phyloP scores from a whole-genome alignment of 768 basidiomycete species.

The Mycena belliarum region DNA sequence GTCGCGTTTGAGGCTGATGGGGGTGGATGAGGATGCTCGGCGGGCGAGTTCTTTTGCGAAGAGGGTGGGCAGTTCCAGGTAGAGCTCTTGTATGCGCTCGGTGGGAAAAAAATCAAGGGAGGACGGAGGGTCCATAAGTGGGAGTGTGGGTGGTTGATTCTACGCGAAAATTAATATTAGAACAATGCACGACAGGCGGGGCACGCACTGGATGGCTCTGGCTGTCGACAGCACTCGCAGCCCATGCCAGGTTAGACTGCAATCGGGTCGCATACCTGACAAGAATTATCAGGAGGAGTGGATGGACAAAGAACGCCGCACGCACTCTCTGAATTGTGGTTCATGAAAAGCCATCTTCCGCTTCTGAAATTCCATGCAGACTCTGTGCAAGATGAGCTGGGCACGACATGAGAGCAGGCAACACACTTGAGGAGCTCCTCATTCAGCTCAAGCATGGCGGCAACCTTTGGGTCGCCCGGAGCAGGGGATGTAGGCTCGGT shows the following conservation, averaged over 20 bases:
- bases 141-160: constrained; percentile 39
- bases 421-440: constrained; percentile 67
- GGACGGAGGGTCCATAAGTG: constrained; percentile 56
- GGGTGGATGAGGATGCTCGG: constrained; percentile 28
- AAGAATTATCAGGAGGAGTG: constrained; percentile 4
- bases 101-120: constrained; percentile 52
- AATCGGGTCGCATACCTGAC: constrained; percentile 60
- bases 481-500: constrained; percentile 29
- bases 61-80: constrained; percentile 56
- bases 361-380: constrained; percentile 60
- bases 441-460: constrained; percentile 66
- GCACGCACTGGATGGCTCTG: constrained; percentile 41
- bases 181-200: constrained; percentile 13
- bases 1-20: constrained; percentile 65
- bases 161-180: constrained; percentile 31
- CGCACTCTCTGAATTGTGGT: constrained; percentile 58
- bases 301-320: constrained; percentile 16
- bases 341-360: constrained; percentile 51
- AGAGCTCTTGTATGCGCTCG: constrained; percentile 67
- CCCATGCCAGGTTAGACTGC: constrained; percentile 71
- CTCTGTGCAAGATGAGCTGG: constrained; percentile 37
- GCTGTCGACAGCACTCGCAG: constrained; percentile 68
- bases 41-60: constrained; percentile 66
- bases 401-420: background rate
- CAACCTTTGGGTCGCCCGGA: constrained; percentile 52